Conservation (phyloP, 2,329 filamentous ascomycete species). For the Penicillium italicum region DNA sequence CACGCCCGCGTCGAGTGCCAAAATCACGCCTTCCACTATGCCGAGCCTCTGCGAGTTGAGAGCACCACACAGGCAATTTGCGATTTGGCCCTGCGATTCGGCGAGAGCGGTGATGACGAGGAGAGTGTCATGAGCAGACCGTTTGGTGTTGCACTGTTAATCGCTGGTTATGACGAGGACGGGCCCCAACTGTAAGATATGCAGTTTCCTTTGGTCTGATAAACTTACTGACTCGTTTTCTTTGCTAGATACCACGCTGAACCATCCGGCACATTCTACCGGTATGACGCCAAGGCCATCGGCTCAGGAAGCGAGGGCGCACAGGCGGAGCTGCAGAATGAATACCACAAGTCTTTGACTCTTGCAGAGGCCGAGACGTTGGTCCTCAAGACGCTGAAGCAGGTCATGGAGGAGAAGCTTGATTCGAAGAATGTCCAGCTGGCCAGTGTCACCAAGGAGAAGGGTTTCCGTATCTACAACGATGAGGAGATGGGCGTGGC, state of each 20-base stretch:
- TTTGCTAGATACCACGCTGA: constrained; percentile 79
- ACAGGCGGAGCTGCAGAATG: constrained; percentile 95
- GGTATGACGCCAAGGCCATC: constrained; percentile 98
- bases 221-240: background rate
- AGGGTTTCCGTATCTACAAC: constrained; percentile 96
- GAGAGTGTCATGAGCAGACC: constrained; percentile 98
- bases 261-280: constrained; percentile 96
- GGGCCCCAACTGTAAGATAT: constrained; percentile 74
- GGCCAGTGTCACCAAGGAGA: constrained; percentile 95
- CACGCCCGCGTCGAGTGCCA: constrained; percentile 97
- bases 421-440: constrained; percentile 98
- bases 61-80: constrained; percentile 99
- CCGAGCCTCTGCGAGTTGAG: constrained; percentile 90
- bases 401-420: constrained; percentile 99
- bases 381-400: constrained; percentile 95
- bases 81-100: constrained; percentile 91
- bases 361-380: constrained; percentile 90
- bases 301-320: constrained; percentile 95
- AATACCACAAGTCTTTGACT: constrained; percentile 97
- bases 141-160: constrained; percentile 93
- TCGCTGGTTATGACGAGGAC: constrained; percentile 96
- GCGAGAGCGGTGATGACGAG: constrained; percentile 94
- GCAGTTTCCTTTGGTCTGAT: background rate
- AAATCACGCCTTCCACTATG: constrained; percentile 97
- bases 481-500: constrained; percentile 96